Conservation (phyloP, 148 eudicot genomes). For the Salicornia ramosissima region DNA sequence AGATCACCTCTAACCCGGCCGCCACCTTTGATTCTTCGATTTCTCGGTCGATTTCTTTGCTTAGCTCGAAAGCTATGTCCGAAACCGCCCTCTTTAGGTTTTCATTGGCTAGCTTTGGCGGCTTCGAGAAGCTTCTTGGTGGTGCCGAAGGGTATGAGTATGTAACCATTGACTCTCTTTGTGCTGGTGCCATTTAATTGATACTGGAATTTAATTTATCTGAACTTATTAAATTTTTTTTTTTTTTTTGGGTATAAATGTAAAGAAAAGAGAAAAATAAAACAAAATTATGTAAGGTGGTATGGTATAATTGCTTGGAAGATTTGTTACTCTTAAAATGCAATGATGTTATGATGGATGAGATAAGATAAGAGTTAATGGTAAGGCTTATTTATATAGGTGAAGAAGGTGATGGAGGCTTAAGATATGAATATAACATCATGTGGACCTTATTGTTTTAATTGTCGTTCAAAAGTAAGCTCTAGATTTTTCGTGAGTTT, state of each 20-base stretch:
- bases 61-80: conserved; percentile 55
- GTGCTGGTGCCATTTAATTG: conserved; percentile 91
- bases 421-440: conserved; percentile 4
- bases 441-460: conserved; percentile 19
- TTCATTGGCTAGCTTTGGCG: conserved; percentile 41
- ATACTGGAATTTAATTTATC: too few species aligned
- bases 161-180: conserved; percentile 39
- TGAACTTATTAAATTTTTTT: too few species aligned
- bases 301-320: not conserved
- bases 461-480: not conserved
- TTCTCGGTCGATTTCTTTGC: conserved; percentile 34
- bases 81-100: conserved; percentile 58
- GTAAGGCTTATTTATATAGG: conserved; percentile 20
- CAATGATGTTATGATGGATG: not conserved
- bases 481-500: conserved; percentile 30
- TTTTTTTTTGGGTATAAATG: too few species aligned
- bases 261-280: too few species aligned
- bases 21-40: conserved; percentile 7
- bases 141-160: conserved; percentile 21
- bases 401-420: not conserved
- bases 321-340: not conserved
- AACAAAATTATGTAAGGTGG: too few species aligned
- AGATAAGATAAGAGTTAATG: not conserved
- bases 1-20: conserved; percentile 38
- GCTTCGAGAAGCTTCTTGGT: conserved; percentile 12